phyloP scores from a whole-genome alignment of 2,329 filamentous ascomycete species.

The Didymella exigua region DNA sequence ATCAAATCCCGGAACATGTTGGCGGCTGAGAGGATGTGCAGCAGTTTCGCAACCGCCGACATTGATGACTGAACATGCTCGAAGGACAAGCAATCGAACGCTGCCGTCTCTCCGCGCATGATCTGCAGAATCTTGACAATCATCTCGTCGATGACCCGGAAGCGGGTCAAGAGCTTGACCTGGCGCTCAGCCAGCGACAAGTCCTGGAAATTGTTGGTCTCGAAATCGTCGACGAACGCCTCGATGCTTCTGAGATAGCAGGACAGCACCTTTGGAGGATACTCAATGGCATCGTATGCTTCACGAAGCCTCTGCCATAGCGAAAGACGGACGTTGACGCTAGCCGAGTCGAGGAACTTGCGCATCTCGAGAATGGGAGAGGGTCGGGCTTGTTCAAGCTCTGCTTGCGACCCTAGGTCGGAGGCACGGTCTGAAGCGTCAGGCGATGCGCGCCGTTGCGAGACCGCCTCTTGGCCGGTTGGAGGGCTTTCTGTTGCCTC shows the following conservation, averaged over 20 bases:
- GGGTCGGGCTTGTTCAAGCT: constrained; percentile 16
- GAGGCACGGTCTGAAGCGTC: constrained; percentile 17
- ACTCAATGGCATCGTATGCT: constrained; percentile 84
- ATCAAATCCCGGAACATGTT: constrained; percentile 84
- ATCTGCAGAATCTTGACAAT: constrained; percentile 73
- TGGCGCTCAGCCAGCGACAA: constrained; percentile 68
- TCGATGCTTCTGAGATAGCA: constrained; percentile 87
- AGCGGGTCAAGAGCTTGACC: constrained; percentile 72
- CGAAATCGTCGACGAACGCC: constrained; percentile 75
- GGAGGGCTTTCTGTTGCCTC: not conserved
- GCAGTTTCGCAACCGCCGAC: constrained; percentile 71
- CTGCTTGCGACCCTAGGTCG: not conserved
- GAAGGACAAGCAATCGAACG: constrained; percentile 85
- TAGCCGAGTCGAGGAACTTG: constrained; percentile 81
- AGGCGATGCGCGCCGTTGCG: constrained; percentile 19
- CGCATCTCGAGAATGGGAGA: constrained; percentile 72
- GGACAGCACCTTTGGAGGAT: constrained; percentile 84
- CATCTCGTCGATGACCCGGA: constrained; percentile 80
- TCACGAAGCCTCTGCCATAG: constrained; percentile 91
- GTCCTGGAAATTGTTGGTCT: constrained; percentile 62
- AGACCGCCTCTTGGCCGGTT: constrained; percentile 12
- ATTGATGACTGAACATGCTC: constrained; percentile 76
- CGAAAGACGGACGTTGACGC: constrained; percentile 80
- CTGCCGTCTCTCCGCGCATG: constrained; percentile 65
- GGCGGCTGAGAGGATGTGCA: constrained; percentile 77